Base-by-base conservation (phyloP, 2,329 filamentous ascomycete species). In the Gnomoniopsis sp. region DNA sequence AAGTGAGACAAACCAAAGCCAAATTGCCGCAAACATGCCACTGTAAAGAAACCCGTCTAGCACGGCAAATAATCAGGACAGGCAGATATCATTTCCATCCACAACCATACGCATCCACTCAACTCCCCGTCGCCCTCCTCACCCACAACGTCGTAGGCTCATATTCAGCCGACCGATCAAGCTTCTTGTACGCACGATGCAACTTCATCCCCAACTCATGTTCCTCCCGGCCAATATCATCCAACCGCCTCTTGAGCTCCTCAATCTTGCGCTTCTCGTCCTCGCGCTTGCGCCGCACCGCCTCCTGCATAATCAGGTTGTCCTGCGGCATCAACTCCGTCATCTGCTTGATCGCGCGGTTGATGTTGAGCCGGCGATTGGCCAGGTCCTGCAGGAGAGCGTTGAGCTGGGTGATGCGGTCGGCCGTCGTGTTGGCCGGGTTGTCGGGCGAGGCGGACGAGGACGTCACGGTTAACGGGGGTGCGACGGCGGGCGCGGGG, bases 131-230 rank as follows among this genome's bases (percentile, higher is more conserved):
- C 61, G 92, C 87, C 63, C 91, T 81, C 67, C 88, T 83, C 52
- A 96, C 88, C 91, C 91, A 96, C 11, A 96, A 74, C 33, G 83
- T 83, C 0, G 86, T 88, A 12, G 84, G 84, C 67, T 90, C 86
- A 66, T 79, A 88, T 36, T 80, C 78, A 2, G 80, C 80, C 54
- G 88, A 82, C 63, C 87, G 83, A 66, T 93, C 89, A 65, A 86
- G 80, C 50, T 90, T 82, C 76, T 91, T 93, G 74, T 89, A 88
- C 11, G 88, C 87, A 22, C 88, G 78, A 69, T 90, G 85, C 56
- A 95, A 77, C 71, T 87, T 88, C 66, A 95, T 74, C 1, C 90
- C 90, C 46, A 93, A 74, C 57, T 95, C 89, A 68, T 93, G 88
- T 72, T 92, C 88, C 71, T 93, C 87, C 63, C 86, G 81, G 71